Percentiles rank a stretch among this genome's conserved stretches.
Conservation (phyloP, 257 asterid genomes). For the Verbena officinalis region DNA sequence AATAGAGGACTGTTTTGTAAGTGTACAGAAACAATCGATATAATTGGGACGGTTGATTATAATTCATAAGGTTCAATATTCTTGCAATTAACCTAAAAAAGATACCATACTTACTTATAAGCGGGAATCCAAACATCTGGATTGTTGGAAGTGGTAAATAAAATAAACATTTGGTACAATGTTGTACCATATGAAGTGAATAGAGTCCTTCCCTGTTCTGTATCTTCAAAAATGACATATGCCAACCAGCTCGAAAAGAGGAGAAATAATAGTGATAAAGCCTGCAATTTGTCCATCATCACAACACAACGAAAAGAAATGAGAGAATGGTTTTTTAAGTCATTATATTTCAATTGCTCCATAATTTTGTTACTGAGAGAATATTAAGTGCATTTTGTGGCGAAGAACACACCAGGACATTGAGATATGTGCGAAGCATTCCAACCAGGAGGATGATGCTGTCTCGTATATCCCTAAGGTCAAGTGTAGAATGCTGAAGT, state of each 20-base stretch:
- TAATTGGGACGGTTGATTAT: conserved; percentile 1
- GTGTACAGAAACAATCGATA: conserved; percentile 14
- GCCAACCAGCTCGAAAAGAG: conserved; percentile 97
- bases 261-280: conserved; percentile 77
- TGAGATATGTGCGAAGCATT: conserved; percentile 88
- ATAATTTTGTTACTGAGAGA: background rate
- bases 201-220: conserved; percentile 72
- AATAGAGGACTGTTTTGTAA: conserved; percentile 31
- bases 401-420: conserved; percentile 73
- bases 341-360: background rate
- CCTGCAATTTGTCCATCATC: conserved; percentile 57
- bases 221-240: conserved; percentile 93
- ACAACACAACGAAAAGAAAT: conserved; percentile 22
- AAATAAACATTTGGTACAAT: conserved; percentile 83
- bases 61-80: background rate
- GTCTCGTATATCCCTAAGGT: conserved; percentile 77
- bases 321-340: background rate
- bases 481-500: conserved; percentile 29
- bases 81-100: conserved; percentile 15
- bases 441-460: conserved; percentile 74
- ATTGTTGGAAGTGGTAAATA: conserved; percentile 96
- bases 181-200: conserved; percentile 80
- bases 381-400: conserved; percentile 16
- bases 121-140: conserved; percentile 99
- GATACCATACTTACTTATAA: conserved; percentile 67